Evolutionary conservation across 192 early-diverging fungal species (phyloP).

Genomic region (Coemansia sp.): DNA sequence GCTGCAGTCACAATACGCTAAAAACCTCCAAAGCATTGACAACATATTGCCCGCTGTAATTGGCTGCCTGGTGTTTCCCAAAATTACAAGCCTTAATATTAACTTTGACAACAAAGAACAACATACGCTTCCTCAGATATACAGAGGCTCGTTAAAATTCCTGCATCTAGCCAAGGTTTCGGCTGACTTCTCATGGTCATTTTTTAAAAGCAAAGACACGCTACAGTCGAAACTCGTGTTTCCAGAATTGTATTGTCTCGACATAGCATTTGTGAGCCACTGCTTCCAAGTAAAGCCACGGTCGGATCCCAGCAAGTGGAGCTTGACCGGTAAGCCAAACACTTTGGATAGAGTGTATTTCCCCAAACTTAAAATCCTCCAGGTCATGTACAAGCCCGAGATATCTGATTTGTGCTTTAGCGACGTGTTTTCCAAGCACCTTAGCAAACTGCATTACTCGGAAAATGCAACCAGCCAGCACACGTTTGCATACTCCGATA

Average conservation of each 20-base stretch:
- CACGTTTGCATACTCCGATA: background rate
- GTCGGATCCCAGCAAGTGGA: background rate
- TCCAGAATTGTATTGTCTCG: background rate
- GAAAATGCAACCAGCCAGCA: background rate
- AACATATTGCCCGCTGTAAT: background rate
- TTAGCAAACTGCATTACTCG: background rate
- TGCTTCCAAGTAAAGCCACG: background rate
- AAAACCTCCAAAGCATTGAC: background rate
- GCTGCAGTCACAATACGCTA: background rate
- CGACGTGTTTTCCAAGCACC: constrained; percentile 3
- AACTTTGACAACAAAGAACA: background rate
- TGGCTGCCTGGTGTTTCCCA: background rate
- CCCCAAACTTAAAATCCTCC: background rate
- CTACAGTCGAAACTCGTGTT: background rate
- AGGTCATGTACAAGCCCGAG: background rate
- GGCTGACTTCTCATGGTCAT: background rate
- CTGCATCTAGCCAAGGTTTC: background rate
- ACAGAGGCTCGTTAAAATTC: background rate
- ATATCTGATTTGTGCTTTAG: background rate
- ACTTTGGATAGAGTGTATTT: background rate
- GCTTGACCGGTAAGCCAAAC: background rate
- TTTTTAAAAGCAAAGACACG: background rate
- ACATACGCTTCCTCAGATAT: background rate
- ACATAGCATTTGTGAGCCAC: background rate
- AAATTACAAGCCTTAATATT: background rate